phyloP scores from a whole-genome alignment of 495 filamentous ascomycete genomes.

The Penicillium argentinense region DNA sequence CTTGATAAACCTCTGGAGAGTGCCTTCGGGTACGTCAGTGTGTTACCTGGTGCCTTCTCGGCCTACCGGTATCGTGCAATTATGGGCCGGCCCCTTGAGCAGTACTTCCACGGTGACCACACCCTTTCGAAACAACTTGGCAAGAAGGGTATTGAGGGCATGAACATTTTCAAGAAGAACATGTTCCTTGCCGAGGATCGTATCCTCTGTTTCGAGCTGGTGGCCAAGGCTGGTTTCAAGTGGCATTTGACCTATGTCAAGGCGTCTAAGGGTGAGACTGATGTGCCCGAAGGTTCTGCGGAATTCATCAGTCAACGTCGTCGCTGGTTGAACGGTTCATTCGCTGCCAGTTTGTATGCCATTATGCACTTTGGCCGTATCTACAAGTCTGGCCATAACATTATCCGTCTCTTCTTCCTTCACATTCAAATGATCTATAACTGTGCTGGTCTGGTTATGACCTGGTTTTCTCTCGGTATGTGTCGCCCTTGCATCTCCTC shows the following conservation, averaged over 20 bases:
- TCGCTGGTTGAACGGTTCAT: constrained; percentile 98
- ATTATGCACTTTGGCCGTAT: constrained; percentile 98
- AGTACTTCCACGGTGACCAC: constrained; percentile 99
- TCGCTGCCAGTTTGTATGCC: constrained; percentile 92
- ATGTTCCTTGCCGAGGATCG: constrained; percentile 99
- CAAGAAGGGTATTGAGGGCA: constrained; percentile 98
- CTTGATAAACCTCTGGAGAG: constrained; percentile 97
- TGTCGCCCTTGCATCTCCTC: not conserved
- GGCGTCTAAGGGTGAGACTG: constrained; percentile 96
- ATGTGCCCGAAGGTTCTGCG: constrained; percentile 92
- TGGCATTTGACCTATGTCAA: constrained; percentile 99
- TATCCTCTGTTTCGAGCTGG: constrained; percentile 98
- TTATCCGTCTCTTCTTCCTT: constrained; percentile 94
- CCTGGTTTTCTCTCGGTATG: constrained; percentile 92
- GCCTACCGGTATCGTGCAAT: constrained; percentile 96
- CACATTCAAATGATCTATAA: constrained; percentile 96
- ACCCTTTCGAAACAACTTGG: constrained; percentile 89
- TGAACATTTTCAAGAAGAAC: constrained; percentile 99
- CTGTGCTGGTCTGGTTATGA: constrained; percentile 78
- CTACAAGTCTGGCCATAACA: constrained; percentile 95
- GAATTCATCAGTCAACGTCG: constrained; percentile 97
- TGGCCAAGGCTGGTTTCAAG: constrained; percentile 95
- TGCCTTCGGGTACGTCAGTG: constrained; percentile 94
- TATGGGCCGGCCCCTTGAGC: constrained; percentile 93
- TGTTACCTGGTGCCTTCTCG: constrained; percentile 96